Conservation (phyloP, 345 rosid species). For the Trapa incisa region DNA sequence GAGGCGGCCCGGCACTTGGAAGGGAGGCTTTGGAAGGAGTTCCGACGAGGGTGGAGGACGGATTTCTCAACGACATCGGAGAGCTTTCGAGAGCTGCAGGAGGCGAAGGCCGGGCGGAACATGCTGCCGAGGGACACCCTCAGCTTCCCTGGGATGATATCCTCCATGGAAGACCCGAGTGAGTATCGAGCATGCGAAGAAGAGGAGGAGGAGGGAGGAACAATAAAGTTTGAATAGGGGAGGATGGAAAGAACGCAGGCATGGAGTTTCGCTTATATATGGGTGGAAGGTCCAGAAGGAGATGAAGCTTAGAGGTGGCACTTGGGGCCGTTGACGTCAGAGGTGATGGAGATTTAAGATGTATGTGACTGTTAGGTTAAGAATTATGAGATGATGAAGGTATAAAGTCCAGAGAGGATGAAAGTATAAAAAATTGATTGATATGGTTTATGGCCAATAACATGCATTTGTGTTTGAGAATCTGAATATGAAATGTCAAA, state of each 20-base stretch:
- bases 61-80: conserved; percentile 9
- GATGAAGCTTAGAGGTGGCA: neutral
- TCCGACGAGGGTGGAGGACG: conserved; percentile 8
- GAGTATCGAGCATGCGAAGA: neutral
- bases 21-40: conserved; percentile 5
- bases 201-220: no score
- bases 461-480: no score
- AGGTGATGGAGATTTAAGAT: neutral
- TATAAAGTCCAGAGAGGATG: no score
- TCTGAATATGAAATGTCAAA: no score
- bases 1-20: neutral
- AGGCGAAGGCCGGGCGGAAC: conserved; percentile 10
- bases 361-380: no score
- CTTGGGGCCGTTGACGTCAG: neutral
- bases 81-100: conserved; percentile 12
- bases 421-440: no score
- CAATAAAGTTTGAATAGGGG: neutral
- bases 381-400: no score
- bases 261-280: neutral
- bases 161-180: neutral
- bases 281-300: neutral
- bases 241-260: neutral
- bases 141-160: conserved; percentile 1
- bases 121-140: conserved; percentile 5
- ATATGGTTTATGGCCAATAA: no score